These are phyloP conservation scores for Podaxis sp. DNA, from an alignment of 768 basidiomycete species.

Conservation along the genomic window DNA sequence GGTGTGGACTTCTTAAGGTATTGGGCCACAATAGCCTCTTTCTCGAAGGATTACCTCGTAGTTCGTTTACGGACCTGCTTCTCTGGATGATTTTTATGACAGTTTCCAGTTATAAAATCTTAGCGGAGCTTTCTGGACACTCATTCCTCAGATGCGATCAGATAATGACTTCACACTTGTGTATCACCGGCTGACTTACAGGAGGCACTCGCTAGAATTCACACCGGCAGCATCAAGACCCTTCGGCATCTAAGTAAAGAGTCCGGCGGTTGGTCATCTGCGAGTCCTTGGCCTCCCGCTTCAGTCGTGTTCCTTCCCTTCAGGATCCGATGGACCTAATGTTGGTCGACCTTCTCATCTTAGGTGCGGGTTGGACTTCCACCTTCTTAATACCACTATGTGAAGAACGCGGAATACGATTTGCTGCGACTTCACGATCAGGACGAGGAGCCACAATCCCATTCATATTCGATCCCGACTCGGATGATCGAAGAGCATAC, in stretches of 20 bases:
- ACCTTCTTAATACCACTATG: conserved; percentile 60
- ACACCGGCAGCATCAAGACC: not conserved
- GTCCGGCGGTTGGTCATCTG: not conserved
- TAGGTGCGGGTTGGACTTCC: conserved; percentile 69
- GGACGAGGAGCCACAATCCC: conserved; percentile 49
- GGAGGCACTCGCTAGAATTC: not conserved
- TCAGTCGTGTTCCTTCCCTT: not conserved
- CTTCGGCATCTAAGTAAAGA: not conserved
- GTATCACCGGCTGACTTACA: not conserved
- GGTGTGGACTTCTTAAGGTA: not conserved
- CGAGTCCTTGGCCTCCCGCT: not conserved
- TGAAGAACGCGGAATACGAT: conserved; percentile 34
- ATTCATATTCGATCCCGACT: conserved; percentile 56
- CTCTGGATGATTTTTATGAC: not conserved
- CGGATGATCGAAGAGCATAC: conserved; percentile 44
- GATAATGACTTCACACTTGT: not conserved
- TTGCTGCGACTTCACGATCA: conserved; percentile 55
- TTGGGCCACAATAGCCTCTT: not conserved
- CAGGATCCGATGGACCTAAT: conserved; percentile 4
- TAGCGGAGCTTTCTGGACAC: too few relatives aligned
- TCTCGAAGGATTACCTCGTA: not conserved
- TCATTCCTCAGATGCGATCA: not conserved
- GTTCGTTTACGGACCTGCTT: not conserved
- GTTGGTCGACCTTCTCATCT: conserved; percentile 54
- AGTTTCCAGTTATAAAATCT: too few relatives aligned